Evolutionary conservation across 2,329 filamentous ascomycete species (phyloP).

Genomic region (Paecilomyces niveus): DNA sequence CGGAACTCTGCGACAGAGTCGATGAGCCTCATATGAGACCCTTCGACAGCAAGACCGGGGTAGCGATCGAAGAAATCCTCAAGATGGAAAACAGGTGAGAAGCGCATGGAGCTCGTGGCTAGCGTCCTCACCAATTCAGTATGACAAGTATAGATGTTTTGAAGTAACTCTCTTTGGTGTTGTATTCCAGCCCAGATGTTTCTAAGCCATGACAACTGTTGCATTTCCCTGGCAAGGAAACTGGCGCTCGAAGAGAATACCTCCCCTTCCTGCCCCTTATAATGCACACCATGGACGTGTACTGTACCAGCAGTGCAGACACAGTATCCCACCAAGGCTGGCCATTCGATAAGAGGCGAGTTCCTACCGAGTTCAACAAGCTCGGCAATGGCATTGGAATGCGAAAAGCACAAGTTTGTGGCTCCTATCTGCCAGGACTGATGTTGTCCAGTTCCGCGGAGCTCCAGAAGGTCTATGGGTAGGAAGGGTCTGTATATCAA

Average conservation of each 20-base stretch:
- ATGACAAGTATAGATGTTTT: conserved; percentile 72
- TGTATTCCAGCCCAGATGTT: conserved; percentile 71
- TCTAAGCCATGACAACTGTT: conserved; percentile 67
- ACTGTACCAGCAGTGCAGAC: conserved; percentile 82
- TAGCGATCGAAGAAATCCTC: conserved; percentile 88
- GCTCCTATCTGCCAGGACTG: conserved; percentile 92
- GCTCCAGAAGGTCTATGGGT: conserved; percentile 73
- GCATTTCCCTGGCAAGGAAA: conserved; percentile 70
- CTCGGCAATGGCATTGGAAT: conserved; percentile 81
- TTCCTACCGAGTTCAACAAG: conserved; percentile 72
- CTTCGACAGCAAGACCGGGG: conserved; percentile 62
- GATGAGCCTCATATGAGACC: conserved; percentile 63
- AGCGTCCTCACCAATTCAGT: conserved; percentile 69
- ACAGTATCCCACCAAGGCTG: conserved; percentile 78
- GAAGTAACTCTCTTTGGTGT: conserved; percentile 71
- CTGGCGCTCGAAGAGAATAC: conserved; percentile 60
- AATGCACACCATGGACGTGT: conserved; percentile 79
- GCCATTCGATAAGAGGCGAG: conserved; percentile 71
- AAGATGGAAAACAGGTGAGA: conserved; percentile 72
- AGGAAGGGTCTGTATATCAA: conserved; percentile 81
- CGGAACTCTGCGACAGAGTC: conserved; percentile 58
- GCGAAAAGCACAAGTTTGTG: conserved; percentile 77
- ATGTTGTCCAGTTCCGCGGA: conserved; percentile 72
- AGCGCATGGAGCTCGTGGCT: conserved; percentile 61
- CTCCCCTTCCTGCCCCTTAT: conserved; percentile 56